Evolutionary conservation across 148 eudicot species (phyloP).

Genomic region (Bassia scoparia): DNA sequence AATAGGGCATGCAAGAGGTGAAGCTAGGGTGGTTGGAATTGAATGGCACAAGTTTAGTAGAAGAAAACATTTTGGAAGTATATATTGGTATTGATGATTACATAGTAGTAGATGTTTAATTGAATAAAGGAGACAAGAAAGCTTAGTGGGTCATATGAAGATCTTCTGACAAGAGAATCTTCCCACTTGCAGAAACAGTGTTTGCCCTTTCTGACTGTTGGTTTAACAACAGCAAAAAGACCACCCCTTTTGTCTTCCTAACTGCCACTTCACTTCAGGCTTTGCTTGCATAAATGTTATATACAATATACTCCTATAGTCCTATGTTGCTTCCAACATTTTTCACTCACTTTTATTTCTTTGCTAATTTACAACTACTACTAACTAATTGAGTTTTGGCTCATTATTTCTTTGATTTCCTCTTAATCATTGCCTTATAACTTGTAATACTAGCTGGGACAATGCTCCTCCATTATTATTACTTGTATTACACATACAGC

Average conservation of each 20-base stretch:
- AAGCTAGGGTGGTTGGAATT: conserved; percentile 10
- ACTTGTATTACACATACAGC: too few species aligned
- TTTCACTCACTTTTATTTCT: background rate
- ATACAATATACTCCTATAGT: too few species aligned
- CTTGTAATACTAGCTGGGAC: background rate
- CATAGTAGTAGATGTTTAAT: background rate
- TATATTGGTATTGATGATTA: too few species aligned
- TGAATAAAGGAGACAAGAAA: conserved; percentile 5
- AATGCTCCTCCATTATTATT: conserved; percentile 3
- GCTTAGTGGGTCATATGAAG: conserved; percentile 41
- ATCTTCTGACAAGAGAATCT: conserved; percentile 68
- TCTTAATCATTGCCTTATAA: conserved; percentile 8
- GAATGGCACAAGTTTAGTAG: background rate
- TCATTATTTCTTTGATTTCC: background rate
- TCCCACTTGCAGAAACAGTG: conserved; percentile 38
- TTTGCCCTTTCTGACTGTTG: conserved; percentile 30
- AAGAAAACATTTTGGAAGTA: background rate
- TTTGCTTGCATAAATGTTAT: too few species aligned
- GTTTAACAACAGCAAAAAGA: conserved; percentile 32
- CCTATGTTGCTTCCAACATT: background rate
- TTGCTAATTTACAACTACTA: background rate
- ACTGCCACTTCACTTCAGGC: conserved; percentile 28
- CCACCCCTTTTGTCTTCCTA: conserved; percentile 18
- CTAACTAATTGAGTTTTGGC: background rate
- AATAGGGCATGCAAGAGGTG: background rate